A percentile compares a stretch with the other conserved stretches of the same genome.
These are phyloP conservation scores for Syzygium malaccense DNA, from an alignment of 441 rosid species.

Conservation along the genomic window DNA sequence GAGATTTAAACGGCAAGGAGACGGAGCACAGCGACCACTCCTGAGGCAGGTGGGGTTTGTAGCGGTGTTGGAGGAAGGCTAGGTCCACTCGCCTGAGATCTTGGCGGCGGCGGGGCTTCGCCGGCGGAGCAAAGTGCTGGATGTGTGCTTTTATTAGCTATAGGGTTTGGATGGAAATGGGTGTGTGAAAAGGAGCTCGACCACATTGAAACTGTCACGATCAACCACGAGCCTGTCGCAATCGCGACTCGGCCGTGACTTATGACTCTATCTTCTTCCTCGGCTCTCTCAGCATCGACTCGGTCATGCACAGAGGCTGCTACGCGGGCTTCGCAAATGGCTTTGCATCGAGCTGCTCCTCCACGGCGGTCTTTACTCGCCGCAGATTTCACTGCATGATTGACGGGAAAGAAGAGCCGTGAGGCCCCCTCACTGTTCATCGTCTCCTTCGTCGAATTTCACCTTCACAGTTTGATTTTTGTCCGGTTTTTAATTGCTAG, in stretches of 20 bases:
- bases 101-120: too few relatives aligned
- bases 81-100: too few relatives aligned
- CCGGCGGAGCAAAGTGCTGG: too few relatives aligned
- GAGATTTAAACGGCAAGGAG: too few relatives aligned
- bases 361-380: not conserved
- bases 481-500: too few relatives aligned
- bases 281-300: constrained; percentile 12
- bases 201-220: not conserved
- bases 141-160: too few relatives aligned
- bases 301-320: constrained; percentile 20
- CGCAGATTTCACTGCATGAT: not conserved
- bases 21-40: too few relatives aligned
- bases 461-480: not conserved
- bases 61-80: too few relatives aligned
- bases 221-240: not conserved
- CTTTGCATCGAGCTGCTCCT: constrained; percentile 44
- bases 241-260: not conserved
- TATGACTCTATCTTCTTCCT: not conserved
- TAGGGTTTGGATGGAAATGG: too few relatives aligned
- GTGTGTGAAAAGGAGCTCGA: not conserved
- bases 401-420: not conserved
- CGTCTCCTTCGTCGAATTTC: not conserved
- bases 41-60: too few relatives aligned
- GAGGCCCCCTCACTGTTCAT: not conserved
- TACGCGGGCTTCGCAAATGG: constrained; percentile 2